Percentiles rank a stretch among this genome's conserved stretches.
phyloP scores from a whole-genome alignment of 2,329 filamentous ascomycete species.

The Penicillium sumatraense region DNA sequence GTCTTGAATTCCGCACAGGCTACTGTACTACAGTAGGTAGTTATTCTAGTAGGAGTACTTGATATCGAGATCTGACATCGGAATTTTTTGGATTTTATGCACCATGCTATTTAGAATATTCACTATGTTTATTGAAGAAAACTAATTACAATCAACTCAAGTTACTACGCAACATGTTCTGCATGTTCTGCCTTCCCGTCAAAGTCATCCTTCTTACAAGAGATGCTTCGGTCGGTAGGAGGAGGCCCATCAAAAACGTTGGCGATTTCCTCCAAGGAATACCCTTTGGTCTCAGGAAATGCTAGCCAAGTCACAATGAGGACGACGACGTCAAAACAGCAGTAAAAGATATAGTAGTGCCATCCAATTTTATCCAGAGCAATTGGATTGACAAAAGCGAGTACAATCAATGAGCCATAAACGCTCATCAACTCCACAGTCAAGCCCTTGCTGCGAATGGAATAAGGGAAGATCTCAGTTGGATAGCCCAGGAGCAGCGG shows the following conservation, averaged over 20 bases:
- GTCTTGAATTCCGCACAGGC: too few relatives aligned
- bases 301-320: constrained; percentile 25
- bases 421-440: constrained; percentile 30
- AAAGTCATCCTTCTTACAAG: background rate
- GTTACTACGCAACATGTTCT: constrained; percentile 6
- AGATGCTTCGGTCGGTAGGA: background rate
- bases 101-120: too few relatives aligned
- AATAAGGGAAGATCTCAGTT: constrained; percentile 64
- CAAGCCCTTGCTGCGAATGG: constrained; percentile 49
- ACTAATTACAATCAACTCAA: background rate
- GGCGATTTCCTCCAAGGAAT: constrained; percentile 35
- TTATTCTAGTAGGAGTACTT: too few relatives aligned
- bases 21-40: too few relatives aligned
- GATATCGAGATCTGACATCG: too few relatives aligned
- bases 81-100: too few relatives aligned
- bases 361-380: constrained; percentile 39
- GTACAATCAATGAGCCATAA: constrained; percentile 28
- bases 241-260: constrained; percentile 30
- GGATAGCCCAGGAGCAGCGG: constrained; percentile 61
- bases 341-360: constrained; percentile 43
- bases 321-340: constrained; percentile 32
- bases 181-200: constrained; percentile 5
- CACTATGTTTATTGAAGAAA: too few relatives aligned
- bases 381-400: constrained; percentile 39
- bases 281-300: constrained; percentile 36